A percentile compares a stretch with the other conserved stretches of the same genome.
Evolutionary conservation across 441 rosid species (phyloP).

Genomic region (Geranium incanum): DNA sequence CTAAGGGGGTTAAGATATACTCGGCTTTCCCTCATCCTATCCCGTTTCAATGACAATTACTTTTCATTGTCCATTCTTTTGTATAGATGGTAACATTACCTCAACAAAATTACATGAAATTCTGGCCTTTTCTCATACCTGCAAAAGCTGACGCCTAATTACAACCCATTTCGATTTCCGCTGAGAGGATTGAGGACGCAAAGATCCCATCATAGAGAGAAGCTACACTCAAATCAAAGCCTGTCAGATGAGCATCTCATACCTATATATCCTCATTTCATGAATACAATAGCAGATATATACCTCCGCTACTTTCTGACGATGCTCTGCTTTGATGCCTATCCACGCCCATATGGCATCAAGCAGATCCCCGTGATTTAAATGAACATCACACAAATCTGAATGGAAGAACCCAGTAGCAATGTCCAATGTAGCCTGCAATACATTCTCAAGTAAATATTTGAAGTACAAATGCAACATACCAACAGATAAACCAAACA

Average conservation of each 20-base stretch:
- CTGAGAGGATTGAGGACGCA: slow-evolving; percentile 89
- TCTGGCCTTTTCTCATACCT: slow-evolving; percentile 45
- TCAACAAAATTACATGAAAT: neutral
- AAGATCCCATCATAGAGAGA: slow-evolving; percentile 79
- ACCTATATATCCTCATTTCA: slow-evolving; percentile 21
- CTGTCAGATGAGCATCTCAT: slow-evolving; percentile 24
- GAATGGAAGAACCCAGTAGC: slow-evolving; percentile 47
- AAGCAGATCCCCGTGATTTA: slow-evolving; percentile 84
- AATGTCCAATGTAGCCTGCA: slow-evolving; percentile 72
- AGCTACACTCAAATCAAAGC: slow-evolving; percentile 44
- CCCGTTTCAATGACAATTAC: neutral
- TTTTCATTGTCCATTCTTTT: neutral
- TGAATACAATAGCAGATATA: slow-evolving; percentile 18
- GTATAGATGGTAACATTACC: neutral
- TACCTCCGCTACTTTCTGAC: slow-evolving; percentile 92
- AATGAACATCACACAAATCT: slow-evolving; percentile 73
- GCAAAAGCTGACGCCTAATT: slow-evolving; percentile 88
- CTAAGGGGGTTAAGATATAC: neutral
- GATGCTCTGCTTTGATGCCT: slow-evolving; percentile 77
- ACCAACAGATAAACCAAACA: neutral
- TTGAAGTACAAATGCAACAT: neutral
- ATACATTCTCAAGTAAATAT: slow-evolving; percentile 18
- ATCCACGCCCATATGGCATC: slow-evolving; percentile 96
- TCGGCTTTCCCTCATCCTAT: neutral
- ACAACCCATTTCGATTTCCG: slow-evolving; percentile 82